Evolutionary conservation across 192 early-diverging fungal species (phyloP).

Genomic region (Coemansia sp.): DNA sequence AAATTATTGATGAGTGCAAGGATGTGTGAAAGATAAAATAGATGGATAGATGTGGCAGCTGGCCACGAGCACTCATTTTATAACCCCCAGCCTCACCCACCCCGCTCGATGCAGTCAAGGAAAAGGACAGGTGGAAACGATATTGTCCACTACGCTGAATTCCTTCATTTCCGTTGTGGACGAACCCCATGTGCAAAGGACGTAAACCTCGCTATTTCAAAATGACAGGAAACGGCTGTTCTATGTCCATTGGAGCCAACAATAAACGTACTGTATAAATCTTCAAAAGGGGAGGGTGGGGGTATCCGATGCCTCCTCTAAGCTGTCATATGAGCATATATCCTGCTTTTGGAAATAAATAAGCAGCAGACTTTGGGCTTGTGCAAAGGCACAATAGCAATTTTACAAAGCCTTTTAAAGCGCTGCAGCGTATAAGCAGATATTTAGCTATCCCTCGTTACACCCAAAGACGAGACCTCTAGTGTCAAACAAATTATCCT

Average conservation of each 20-base stretch:
- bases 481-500: background rate
- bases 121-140: background rate
- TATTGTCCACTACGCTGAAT: background rate
- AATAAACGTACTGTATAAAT: background rate
- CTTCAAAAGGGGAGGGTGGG: background rate
- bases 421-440: background rate
- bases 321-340: background rate
- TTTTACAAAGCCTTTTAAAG: background rate
- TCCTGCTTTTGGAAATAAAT: background rate
- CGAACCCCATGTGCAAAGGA: background rate
- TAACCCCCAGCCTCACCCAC: background rate
- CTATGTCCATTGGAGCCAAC: background rate
- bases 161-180: background rate
- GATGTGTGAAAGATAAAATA: background rate
- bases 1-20: background rate
- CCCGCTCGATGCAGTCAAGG: background rate
- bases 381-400: background rate
- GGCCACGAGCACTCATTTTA: background rate
- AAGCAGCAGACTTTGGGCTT: background rate
- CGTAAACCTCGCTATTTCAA: background rate
- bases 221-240: background rate
- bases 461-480: background rate
- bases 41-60: background rate
- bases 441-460: background rate
- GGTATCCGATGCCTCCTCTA: background rate